Base-by-base conservation (phyloP, 1,284 basidiomycete species). In the Cryptococcus sp. region DNA sequence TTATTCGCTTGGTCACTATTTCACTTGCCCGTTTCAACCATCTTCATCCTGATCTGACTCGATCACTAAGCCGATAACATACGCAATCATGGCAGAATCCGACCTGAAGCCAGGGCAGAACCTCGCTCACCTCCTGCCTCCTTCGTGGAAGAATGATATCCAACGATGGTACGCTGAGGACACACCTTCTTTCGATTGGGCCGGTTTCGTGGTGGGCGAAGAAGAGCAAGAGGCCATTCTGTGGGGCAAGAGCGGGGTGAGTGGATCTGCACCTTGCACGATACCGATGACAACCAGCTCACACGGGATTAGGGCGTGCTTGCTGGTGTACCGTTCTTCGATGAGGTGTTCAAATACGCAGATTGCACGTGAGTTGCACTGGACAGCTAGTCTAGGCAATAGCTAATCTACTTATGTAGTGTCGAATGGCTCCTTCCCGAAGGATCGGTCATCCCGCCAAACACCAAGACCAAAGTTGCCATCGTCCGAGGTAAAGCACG, bases 141-240 rank as follows among this genome's bases (percentile, higher is more conserved):
- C 91, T 0, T 91, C 87, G 69, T 96, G 94, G 94, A 93, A 89
- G 75, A 71, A 84, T 1, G 87, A 90, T 67, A 85, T 99, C 53
- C 80, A 84, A 2, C 80, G 78, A 17, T 99, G 95, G 96, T 85
- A 96, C 19, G 85, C 86, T 16, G 95, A 99, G 79, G 95, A 99
- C 76, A 91, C 89, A 0, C 96, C 95, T 1, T 93, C 91, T 1
- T 97, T 98, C 71, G 95, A 99, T 80, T 98, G 93, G 75, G 95
- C 90, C 40, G 96, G 96, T 2, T 98, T 90, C 74, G 93, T 99
- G 39, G 96, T 99, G 15, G 96, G 96, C 19, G 94, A 98, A 70
- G 88, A 85, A 7, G 81, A 84, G 49, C 87, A 92, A 54, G 88
- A 90, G 74, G 96, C 96, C 3, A 89, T 88, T 71, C 85, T 99